phyloP scores from a whole-genome alignment of 1,139 yeast species.

The Pneumocystis oryctolagi region DNA sequence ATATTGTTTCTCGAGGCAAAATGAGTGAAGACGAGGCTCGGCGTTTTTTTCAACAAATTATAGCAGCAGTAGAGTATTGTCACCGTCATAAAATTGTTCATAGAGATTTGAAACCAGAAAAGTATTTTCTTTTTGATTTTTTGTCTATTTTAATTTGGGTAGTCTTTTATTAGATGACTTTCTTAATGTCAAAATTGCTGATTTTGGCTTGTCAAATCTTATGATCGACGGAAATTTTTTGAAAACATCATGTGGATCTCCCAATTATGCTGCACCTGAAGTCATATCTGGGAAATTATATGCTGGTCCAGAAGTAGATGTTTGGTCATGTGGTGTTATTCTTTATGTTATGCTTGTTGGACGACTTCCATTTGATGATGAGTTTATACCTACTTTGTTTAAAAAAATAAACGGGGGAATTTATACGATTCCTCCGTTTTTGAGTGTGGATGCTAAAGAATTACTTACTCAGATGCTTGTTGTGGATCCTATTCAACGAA shows the following conservation, averaged over 20 bases:
- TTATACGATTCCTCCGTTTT: conserved; percentile 77
- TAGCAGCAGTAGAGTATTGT: conserved; percentile 64
- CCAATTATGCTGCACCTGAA: conserved; percentile 96
- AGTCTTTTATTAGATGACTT: conserved; percentile 33
- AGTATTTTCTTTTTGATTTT: conserved; percentile 44
- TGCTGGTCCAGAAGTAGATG: conserved; percentile 75
- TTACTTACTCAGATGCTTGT: conserved; percentile 84
- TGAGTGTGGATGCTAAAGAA: conserved; percentile 77
- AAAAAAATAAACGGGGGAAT: conserved; percentile 92
- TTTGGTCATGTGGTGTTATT: conserved; percentile 88
- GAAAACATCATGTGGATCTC: conserved; percentile 87
- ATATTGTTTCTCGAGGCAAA: conserved; percentile 81
- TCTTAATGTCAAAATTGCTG: conserved; percentile 50
- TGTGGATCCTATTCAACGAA: conserved; percentile 89
- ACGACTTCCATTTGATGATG: conserved; percentile 96
- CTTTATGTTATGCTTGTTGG: conserved; percentile 91
- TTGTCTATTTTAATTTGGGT: conserved; percentile 18
- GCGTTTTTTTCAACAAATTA: conserved; percentile 81
- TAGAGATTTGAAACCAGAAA: conserved; percentile 87
- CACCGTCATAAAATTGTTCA: conserved; percentile 56
- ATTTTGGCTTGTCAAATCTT: conserved; percentile 77
- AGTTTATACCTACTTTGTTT: conserved; percentile 87
- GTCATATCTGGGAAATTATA: conserved; percentile 34
- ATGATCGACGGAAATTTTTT: conserved; percentile 39
- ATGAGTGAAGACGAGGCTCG: conserved; percentile 93